phyloP scores from a whole-genome alignment of 2,329 filamentous ascomycete species.

The Colletotrichum lini region DNA sequence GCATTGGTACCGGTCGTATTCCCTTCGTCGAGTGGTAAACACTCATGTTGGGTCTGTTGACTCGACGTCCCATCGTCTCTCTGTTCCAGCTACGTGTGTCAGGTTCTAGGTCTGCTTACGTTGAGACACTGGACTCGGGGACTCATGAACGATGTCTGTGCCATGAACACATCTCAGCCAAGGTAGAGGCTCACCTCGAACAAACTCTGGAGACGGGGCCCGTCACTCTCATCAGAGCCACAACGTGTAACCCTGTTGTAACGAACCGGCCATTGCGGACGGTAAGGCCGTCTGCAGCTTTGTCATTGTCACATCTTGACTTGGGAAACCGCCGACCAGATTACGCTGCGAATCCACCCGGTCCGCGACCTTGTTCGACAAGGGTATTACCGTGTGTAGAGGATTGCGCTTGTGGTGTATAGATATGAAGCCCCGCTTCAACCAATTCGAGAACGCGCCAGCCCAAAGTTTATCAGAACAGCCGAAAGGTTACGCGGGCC shows the following conservation, averaged over 20 bases:
- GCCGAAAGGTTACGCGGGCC: not conserved
- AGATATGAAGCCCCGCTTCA: not conserved
- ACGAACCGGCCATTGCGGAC: conserved; percentile 16
- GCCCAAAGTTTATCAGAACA: conserved; percentile 1
- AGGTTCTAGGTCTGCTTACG: conserved; percentile 1
- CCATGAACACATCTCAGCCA: not conserved
- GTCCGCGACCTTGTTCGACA: not conserved
- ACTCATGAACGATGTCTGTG: not conserved
- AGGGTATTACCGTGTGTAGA: not conserved
- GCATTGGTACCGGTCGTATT: not conserved
- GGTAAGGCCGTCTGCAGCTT: conserved; percentile 26
- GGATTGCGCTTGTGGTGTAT: not conserved
- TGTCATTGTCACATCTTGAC: not conserved
- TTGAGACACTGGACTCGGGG: not conserved
- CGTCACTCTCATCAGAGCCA: conserved; percentile 1
- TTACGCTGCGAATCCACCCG: not conserved
- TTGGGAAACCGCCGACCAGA: not conserved
- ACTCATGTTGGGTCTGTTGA: conserved; percentile 7
- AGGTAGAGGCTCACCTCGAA: not conserved
- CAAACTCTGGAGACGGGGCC: not conserved
- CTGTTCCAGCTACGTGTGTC: not conserved
- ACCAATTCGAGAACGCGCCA: conserved; percentile 2
- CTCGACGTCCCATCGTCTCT: conserved; percentile 11
- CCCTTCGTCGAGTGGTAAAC: not conserved
- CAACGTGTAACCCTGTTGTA: not conserved